Conservation (phyloP, 768 basidiomycete species). For the Trametes villosa region DNA sequence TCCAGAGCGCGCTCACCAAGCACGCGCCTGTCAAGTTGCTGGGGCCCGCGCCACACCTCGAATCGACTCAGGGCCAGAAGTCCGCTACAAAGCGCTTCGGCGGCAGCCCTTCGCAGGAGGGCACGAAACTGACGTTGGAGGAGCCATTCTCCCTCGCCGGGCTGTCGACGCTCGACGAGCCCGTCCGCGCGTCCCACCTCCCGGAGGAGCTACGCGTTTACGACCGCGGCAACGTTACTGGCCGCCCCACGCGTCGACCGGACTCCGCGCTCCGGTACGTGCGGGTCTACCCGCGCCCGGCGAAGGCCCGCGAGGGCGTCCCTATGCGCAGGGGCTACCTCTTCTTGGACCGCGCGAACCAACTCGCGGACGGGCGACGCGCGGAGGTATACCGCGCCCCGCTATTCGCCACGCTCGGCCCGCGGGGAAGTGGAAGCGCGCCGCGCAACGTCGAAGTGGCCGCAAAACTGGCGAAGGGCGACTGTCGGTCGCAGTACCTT, state of each 20-base stretch:
- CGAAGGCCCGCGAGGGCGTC: not conserved
- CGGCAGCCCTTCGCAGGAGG: not conserved
- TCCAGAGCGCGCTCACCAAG: not conserved
- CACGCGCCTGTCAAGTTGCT: not conserved
- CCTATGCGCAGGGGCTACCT: constrained; percentile 35
- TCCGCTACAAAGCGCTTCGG: not conserved
- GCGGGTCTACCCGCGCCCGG: constrained; percentile 22
- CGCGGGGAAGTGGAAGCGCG: not conserved
- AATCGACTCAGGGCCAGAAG: not conserved
- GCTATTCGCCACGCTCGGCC: constrained; percentile 44
- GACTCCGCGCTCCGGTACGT: constrained; percentile 20
- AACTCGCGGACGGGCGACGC: constrained; percentile 54
- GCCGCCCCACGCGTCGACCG: not conserved
- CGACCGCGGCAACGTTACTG: constrained; percentile 17
- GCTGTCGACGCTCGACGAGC: constrained; percentile 32
- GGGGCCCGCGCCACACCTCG: not conserved
- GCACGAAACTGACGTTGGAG: not conserved
- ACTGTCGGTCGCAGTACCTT: constrained; percentile 19
- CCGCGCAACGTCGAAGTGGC: constrained; percentile 31
- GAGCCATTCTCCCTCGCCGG: constrained; percentile 18
- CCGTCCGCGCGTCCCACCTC: constrained; percentile 26
- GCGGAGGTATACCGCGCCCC: constrained; percentile 55
- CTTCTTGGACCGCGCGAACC: constrained; percentile 47
- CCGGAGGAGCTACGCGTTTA: constrained; percentile 34
- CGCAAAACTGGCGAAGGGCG: constrained; percentile 28